Conservation (phyloP, 768 basidiomycete species). For the Termitomyces eurrhizus region DNA sequence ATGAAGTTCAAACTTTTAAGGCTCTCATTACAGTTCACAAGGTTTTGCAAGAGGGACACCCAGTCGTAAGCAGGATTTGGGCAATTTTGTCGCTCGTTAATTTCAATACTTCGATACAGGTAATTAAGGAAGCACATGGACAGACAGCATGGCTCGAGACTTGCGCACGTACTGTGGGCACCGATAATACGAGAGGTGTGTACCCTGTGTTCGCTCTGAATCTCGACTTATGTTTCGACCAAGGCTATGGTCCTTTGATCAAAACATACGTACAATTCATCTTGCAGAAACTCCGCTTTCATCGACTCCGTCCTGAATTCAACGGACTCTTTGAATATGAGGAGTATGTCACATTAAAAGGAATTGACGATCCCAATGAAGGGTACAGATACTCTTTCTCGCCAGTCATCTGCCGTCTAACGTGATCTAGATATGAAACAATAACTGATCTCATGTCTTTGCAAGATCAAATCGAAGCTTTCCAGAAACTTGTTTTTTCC, state of each 20-base stretch:
- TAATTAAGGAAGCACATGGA: slow-evolving; percentile 93
- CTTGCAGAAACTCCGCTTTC: slow-evolving; percentile 92
- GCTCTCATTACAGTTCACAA: slow-evolving; percentile 97
- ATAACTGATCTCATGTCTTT: slow-evolving; percentile 96
- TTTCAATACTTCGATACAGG: slow-evolving; percentile 42
- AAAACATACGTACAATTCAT: slow-evolving; percentile 96
- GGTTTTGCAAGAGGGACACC: slow-evolving; percentile 96
- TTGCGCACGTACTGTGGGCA: slow-evolving; percentile 83
- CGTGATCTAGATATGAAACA: slow-evolving; percentile 78
- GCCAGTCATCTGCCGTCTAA: slow-evolving; percentile 11
- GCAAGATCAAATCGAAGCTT: slow-evolving; percentile 98
- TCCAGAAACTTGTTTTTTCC: slow-evolving; percentile 96
- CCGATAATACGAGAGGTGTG: slow-evolving; percentile 73
- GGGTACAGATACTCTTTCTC: slow-evolving; percentile 55
- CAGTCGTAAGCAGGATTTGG: slow-evolving; percentile 53
- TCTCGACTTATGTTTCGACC: slow-evolving; percentile 1
- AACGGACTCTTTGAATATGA: slow-evolving; percentile 99
- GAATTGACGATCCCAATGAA: slow-evolving; percentile 98
- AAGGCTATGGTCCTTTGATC: slow-evolving; percentile 92
- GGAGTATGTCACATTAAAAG: slow-evolving; percentile 95
- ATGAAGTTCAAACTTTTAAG: slow-evolving; percentile 99
- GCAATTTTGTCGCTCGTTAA: background rate
- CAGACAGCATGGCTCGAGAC: slow-evolving; percentile 99
- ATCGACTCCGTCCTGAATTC: slow-evolving; percentile 93
- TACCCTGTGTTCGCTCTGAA: background rate